These are phyloP conservation scores for Carex cristatella DNA, from an alignment of 176 grass and related monocot species.

Conservation along the genomic window DNA sequence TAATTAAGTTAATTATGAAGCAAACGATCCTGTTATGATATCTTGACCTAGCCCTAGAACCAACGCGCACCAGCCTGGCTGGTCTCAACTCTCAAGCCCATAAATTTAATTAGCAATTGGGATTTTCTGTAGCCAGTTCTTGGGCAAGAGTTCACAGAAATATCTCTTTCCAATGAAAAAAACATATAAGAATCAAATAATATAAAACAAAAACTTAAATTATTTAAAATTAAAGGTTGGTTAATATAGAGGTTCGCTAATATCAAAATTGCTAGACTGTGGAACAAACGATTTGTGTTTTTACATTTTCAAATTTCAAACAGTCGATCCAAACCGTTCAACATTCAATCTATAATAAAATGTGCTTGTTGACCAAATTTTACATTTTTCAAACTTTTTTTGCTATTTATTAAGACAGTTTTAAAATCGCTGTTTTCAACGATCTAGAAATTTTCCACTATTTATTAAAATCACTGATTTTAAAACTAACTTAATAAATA, in stretches of 20 bases:
- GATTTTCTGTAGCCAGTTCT: neutral
- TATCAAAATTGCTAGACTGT: too few relatives aligned
- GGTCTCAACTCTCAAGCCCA: neutral
- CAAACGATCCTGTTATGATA: neutral
- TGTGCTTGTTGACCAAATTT: too few relatives aligned
- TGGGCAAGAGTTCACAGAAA: neutral
- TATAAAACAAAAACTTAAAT: neutral
- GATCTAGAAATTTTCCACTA: too few relatives aligned
- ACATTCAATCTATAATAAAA: neutral
- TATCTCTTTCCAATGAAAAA: neutral
- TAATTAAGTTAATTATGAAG: neutral
- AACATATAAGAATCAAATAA: neutral
- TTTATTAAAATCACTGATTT: too few relatives aligned
- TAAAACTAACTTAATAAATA: too few relatives aligned
- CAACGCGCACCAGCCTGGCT: slow-evolving; percentile 2
- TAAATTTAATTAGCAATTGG: neutral
- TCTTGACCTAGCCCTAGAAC: slow-evolving; percentile 19
- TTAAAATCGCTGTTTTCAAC: too few relatives aligned
- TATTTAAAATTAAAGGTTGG: neutral
- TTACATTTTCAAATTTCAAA: too few relatives aligned
- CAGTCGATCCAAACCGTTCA: neutral
- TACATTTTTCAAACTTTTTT: too few relatives aligned
- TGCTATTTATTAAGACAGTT: neutral
- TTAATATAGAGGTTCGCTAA: too few relatives aligned
- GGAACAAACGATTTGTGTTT: too few relatives aligned